These are phyloP conservation scores for Aspergillus tanneri DNA, from an alignment of 2,329 filamentous ascomycete genomes.

Conservation along the genomic window DNA sequence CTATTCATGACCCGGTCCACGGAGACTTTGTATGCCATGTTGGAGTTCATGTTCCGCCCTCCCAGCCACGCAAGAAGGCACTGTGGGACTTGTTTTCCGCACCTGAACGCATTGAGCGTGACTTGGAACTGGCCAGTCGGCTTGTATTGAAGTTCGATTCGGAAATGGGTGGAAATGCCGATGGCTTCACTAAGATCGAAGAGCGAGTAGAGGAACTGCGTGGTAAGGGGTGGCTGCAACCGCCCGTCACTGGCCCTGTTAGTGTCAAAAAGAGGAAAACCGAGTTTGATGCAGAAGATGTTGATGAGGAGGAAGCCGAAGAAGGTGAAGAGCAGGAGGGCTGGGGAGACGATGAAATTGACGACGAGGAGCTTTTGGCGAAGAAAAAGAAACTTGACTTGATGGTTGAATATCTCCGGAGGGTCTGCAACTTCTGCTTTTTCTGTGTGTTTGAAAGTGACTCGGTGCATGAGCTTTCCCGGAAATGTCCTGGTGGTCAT, in stretches of 20 bases:
- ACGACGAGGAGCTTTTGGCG: slow-evolving; percentile 82
- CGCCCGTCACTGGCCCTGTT: slow-evolving; percentile 48
- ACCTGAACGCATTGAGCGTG: slow-evolving; percentile 88
- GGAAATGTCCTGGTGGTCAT: slow-evolving; percentile 97
- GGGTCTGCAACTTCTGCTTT: slow-evolving; percentile 98
- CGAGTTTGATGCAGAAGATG: slow-evolving; percentile 40
- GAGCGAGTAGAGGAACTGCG: slow-evolving; percentile 80
- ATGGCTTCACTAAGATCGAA: slow-evolving; percentile 77
- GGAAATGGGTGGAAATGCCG: slow-evolving; percentile 74
- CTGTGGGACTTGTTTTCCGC: slow-evolving; percentile 96
- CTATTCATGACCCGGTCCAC: slow-evolving; percentile 87
- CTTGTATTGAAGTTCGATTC: slow-evolving; percentile 81
- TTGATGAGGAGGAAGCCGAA: slow-evolving; percentile 63
- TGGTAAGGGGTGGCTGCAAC: slow-evolving; percentile 72
- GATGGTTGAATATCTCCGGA: slow-evolving; percentile 90
- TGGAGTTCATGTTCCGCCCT: slow-evolving; percentile 87
- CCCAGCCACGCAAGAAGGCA: slow-evolving; percentile 85
- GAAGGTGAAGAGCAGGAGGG: slow-evolving; percentile 78
- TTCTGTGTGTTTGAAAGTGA: slow-evolving; percentile 99
- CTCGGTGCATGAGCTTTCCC: slow-evolving; percentile 89
- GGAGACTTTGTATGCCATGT: slow-evolving; percentile 98
- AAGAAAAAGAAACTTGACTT: slow-evolving; percentile 98
- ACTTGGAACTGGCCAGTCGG: slow-evolving; percentile 77
- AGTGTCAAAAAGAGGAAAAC: slow-evolving; percentile 59
- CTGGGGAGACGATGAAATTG: slow-evolving; percentile 67